phyloP scores from a whole-genome alignment of 352 stramenopile genomes.

The Pythium aristosporum region DNA sequence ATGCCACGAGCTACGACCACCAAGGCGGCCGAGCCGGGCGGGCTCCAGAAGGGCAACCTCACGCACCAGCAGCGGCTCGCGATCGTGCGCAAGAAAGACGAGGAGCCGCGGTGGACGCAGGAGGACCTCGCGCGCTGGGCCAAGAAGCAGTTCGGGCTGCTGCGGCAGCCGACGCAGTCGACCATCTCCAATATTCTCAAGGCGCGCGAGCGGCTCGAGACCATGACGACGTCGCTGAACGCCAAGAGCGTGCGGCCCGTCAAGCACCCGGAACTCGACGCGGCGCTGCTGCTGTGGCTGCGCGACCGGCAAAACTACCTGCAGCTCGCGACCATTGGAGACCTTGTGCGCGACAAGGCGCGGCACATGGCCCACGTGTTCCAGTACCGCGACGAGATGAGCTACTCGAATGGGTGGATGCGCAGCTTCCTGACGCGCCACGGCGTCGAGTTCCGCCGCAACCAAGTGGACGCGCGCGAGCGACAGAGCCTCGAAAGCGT shows the following conservation, averaged over 20 bases:
- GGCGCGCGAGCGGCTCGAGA: constrained; percentile 44
- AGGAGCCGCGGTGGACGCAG: constrained; percentile 52
- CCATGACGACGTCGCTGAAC: constrained; percentile 36
- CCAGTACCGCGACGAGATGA: constrained; percentile 35
- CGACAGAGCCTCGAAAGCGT: neutral
- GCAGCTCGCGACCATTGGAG: constrained; percentile 28
- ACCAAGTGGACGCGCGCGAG: constrained; percentile 22
- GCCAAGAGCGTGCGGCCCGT: constrained; percentile 47
- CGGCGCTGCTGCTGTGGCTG: constrained; percentile 46
- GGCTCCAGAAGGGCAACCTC: constrained; percentile 44
- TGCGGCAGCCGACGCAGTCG: constrained; percentile 50
- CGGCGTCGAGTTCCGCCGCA: constrained; percentile 39
- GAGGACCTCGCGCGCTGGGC: constrained; percentile 52
- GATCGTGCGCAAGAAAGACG: constrained; percentile 59
- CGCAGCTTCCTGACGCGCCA: constrained; percentile 60
- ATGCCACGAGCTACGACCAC: constrained; percentile 11
- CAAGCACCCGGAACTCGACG: constrained; percentile 54
- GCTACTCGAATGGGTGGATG: constrained; percentile 67
- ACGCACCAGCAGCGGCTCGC: constrained; percentile 60
- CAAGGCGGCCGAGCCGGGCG: neutral
- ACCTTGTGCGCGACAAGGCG: constrained; percentile 38
- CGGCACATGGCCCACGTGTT: constrained; percentile 38
- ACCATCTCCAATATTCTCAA: constrained; percentile 69
- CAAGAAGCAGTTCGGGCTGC: constrained; percentile 48
- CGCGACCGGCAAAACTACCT: constrained; percentile 30